phyloP scores from a whole-genome alignment of 768 basidiomycete genomes.

The Pleurotus sapidus region DNA sequence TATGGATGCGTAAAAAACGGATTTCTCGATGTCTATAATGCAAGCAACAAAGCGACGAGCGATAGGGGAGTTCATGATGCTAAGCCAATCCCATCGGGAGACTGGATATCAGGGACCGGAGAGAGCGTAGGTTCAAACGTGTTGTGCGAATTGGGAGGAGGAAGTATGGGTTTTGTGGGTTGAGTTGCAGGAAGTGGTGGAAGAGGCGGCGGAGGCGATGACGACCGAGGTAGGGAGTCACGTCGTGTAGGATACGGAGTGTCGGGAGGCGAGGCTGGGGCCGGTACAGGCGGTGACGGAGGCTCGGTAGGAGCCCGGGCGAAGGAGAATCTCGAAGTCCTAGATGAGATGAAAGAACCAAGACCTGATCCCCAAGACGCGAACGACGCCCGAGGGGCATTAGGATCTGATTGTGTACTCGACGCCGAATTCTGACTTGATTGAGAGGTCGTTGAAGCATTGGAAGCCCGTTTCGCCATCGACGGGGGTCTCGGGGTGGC shows the following conservation, averaged over 20 bases:
- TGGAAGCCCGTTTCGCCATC: constrained; percentile 10
- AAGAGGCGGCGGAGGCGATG: too few species aligned
- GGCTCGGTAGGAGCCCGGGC: constrained; percentile 9
- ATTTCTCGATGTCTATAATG: not conserved
- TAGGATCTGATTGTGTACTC: not conserved
- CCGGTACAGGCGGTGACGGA: not conserved
- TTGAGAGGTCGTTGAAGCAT: constrained; percentile 4
- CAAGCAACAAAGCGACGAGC: not conserved
- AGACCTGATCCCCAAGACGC: constrained; percentile 42
- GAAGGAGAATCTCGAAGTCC: constrained; percentile 35
- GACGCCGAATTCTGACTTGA: constrained; percentile 21
- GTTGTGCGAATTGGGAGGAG: not conserved
- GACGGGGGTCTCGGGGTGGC: constrained; percentile 1
- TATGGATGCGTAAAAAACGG: too few species aligned
- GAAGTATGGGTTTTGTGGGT: not conserved
- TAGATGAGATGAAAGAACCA: constrained; percentile 44
- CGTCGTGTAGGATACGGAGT: too few species aligned
- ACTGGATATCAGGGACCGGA: not conserved
- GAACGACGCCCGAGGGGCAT: constrained; percentile 24
- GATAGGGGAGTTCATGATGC: not conserved
- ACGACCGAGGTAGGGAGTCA: too few species aligned
- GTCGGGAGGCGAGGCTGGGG: not conserved
- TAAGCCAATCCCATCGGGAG: not conserved
- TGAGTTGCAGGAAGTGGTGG: not conserved
- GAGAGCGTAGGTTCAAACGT: not conserved